Evolutionary conservation across 2,329 filamentous ascomycete species (phyloP).

Genomic region (Paecilomyces sp.): DNA sequence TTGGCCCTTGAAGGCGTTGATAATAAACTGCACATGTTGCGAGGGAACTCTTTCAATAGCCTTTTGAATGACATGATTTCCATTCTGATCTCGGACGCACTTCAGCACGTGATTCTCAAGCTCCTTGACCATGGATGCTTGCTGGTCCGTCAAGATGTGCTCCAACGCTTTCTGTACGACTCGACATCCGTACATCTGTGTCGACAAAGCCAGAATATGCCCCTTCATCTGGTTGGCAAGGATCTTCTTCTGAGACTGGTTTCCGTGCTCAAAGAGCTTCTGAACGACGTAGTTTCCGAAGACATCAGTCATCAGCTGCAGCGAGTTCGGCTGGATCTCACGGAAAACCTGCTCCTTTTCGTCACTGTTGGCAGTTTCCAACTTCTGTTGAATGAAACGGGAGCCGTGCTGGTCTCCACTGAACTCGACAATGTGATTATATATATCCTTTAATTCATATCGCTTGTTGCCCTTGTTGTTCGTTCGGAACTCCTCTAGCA

Average conservation of each 20-base stretch:
- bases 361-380: slow-evolving; percentile 88
- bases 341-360: slow-evolving; percentile 87
- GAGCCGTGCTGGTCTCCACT: slow-evolving; percentile 94
- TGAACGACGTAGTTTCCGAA: slow-evolving; percentile 99
- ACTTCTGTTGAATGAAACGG: slow-evolving; percentile 87
- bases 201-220: slow-evolving; percentile 69
- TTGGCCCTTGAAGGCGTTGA: slow-evolving; percentile 69
- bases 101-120: slow-evolving; percentile 67
- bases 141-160: slow-evolving; percentile 85
- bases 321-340: slow-evolving; percentile 75
- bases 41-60: slow-evolving; percentile 75
- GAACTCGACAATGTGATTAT: slow-evolving; percentile 82
- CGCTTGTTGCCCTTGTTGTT: slow-evolving; percentile 66
- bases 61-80: slow-evolving; percentile 95
- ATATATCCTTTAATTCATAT: slow-evolving; percentile 84
- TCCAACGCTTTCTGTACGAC: slow-evolving; percentile 95
- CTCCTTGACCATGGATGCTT: slow-evolving; percentile 75
- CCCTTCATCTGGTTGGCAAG: slow-evolving; percentile 82
- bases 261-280: slow-evolving; percentile 94
- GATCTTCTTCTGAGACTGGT: slow-evolving; percentile 83
- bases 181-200: slow-evolving; percentile 87
- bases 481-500: slow-evolving; percentile 72
- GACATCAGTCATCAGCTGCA: slow-evolving; percentile 90
- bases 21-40: slow-evolving; percentile 76
- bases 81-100: slow-evolving; percentile 80